Conservation (phyloP, 768 basidiomycete species). For the Trametes sanguinea region DNA sequence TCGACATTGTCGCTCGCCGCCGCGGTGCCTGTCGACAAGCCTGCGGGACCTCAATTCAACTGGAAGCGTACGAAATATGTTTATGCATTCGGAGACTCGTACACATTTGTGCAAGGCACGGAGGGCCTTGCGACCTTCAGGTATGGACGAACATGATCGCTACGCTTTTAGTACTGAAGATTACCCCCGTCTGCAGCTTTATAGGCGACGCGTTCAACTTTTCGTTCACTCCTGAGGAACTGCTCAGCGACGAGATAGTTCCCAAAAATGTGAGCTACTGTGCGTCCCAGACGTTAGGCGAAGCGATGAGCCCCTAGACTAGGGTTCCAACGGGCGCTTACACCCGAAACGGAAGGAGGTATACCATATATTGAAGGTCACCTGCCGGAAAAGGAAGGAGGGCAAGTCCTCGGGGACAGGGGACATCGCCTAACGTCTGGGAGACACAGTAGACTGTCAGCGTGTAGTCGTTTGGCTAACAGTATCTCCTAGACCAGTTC, state of each 20-base stretch:
- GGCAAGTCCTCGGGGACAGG: too few species aligned
- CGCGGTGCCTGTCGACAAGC: neutral
- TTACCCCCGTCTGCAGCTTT: conserved; percentile 39
- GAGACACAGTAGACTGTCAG: too few species aligned
- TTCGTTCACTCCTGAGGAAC: conserved; percentile 43
- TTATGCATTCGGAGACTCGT: conserved; percentile 59
- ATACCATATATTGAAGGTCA: too few species aligned
- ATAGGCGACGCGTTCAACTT: conserved; percentile 49
- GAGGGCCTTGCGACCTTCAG: conserved; percentile 52
- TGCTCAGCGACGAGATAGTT: conserved; percentile 47
- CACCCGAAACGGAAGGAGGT: too few species aligned
- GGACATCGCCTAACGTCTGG: too few species aligned
- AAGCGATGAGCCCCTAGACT: too few species aligned
- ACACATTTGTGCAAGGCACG: conserved; percentile 55
- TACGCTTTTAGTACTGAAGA: neutral
- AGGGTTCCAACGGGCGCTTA: too few species aligned
- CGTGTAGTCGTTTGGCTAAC: neutral
- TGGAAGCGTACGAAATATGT: conserved; percentile 48
- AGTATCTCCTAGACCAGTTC: conserved; percentile 48
- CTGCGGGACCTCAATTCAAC: conserved; percentile 32
- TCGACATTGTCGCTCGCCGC: neutral
- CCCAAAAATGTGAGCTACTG: conserved; percentile 44
- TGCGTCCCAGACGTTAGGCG: too few species aligned
- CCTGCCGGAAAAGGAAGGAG: too few species aligned
- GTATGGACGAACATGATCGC: conserved; percentile 35